Evolutionary conservation across 2,329 filamentous ascomycete species (phyloP), one percentile per base, ranked within the genome.

Genomic region (Aspergillus ochraceoroseus): DNA sequence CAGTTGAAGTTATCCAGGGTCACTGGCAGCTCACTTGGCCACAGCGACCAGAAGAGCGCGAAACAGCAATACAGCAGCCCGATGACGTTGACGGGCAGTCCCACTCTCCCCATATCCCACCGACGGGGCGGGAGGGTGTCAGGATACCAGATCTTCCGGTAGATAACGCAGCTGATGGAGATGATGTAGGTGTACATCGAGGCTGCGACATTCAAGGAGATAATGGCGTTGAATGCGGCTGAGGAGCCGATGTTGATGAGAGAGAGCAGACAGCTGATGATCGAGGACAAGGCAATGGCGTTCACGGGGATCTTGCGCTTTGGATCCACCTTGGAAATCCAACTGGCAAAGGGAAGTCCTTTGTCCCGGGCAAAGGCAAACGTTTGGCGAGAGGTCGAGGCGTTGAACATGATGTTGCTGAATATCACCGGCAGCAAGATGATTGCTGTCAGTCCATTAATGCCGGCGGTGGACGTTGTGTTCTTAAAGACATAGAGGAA

Each of bases 171-270:
- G 27, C 61, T 56, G 38, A 74, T 70, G 20, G 70, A 70, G 29
- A 74, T 63, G 32, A 73, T 65, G 49, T 76, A 76, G 4, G 71
- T 74, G 35, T 64, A 68, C 33, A 76, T 64, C 6, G 75, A 61
- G 0, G 70, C 67, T 3, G 65, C 67, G 22, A 71, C 63, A 8
- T 66, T 66, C 0, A 78, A 62, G 1, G 71, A 74, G 11, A 70
- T 67, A 38, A 77, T 72, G 38, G 69, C 70, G 50, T 74, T 71
- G 55, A 76, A 73, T 5, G 73, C 74, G 4, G 68, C 63, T 4
- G 63, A 48, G 4, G 70, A 74, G 14, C 71, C 72, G 29, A 77
- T 70, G 53, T 74, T 74, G 56, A 77, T 75, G 5, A 73, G 56
- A 0, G 66, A 67, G 5, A 74, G 56, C 3, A 72, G 54, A 1